These are phyloP conservation scores for Ricinus communis DNA, from an alignment of 345 rosid species.

Conservation along the genomic window DNA sequence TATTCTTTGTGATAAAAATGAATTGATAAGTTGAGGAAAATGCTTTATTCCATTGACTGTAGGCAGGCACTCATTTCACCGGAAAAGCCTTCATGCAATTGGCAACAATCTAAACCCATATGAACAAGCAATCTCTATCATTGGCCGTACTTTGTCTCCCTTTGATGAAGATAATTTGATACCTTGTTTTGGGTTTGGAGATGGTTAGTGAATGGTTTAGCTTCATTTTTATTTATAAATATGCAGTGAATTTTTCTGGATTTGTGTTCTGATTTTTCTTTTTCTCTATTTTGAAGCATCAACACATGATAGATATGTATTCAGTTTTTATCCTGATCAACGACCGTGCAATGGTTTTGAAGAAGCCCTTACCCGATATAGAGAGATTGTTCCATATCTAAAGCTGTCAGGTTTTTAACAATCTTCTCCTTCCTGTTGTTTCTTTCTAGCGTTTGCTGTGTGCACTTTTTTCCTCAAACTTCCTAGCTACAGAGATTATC, in stretches of 20 bases:
- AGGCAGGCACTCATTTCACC: slow-evolving; percentile 75
- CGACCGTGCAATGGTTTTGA: slow-evolving; percentile 73
- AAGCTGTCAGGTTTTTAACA: slow-evolving; percentile 63
- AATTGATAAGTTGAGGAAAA: background rate
- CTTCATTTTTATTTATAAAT: slow-evolving; percentile 6
- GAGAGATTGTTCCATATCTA: slow-evolving; percentile 70
- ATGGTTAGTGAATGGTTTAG: slow-evolving; percentile 54
- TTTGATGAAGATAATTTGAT: slow-evolving; percentile 94
- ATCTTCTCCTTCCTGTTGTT: slow-evolving; percentile 11
- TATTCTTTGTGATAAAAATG: too few relatives aligned
- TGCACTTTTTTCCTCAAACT: background rate
- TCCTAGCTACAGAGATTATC: background rate
- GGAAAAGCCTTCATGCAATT: slow-evolving; percentile 78
- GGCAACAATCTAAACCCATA: slow-evolving; percentile 73
- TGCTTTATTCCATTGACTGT: slow-evolving; percentile 17
- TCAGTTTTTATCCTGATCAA: slow-evolving; percentile 70
- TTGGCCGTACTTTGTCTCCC: slow-evolving; percentile 79
- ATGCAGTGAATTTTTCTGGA: slow-evolving; percentile 2
- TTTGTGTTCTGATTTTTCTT: slow-evolving; percentile 21
- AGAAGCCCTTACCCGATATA: slow-evolving; percentile 68
- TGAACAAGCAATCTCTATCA: slow-evolving; percentile 91
- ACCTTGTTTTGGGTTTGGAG: slow-evolving; percentile 99
- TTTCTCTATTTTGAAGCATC: slow-evolving; percentile 45
- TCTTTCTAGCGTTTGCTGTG: slow-evolving; percentile 10
- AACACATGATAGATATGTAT: slow-evolving; percentile 68